Conservation (phyloP, 352 stramenopile species). For the Vaucheria bursata region DNA sequence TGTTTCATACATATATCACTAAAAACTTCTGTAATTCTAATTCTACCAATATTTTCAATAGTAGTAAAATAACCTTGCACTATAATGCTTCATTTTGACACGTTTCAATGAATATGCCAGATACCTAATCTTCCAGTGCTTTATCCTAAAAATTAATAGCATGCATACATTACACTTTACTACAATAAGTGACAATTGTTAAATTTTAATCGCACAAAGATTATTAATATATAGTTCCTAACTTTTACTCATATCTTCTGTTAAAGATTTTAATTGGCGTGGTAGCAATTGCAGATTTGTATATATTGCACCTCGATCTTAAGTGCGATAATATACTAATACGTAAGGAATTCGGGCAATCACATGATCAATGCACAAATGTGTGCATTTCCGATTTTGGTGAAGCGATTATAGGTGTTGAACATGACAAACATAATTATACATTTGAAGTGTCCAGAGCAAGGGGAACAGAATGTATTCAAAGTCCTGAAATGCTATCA, state of each 20-base stretch:
- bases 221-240: background rate
- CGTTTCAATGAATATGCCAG: background rate
- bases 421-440: no score
- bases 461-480: conserved; percentile 49
- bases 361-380: background rate
- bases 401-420: conserved; percentile 30
- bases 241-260: background rate
- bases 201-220: background rate
- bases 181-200: background rate
- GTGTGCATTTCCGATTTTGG: conserved; percentile 50
- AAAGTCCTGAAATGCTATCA: conserved; percentile 48
- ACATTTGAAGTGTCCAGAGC: no score
- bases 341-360: background rate
- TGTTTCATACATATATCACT: background rate
- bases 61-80: no score
- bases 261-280: conserved; percentile 24
- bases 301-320: conserved; percentile 50
- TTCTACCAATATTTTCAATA: no score
- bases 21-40: background rate
- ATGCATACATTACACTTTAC: background rate
- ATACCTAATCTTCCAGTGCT: background rate
- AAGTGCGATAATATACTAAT: conserved; percentile 52
- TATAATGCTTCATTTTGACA: background rate
- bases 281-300: conserved; percentile 12
- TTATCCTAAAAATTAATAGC: background rate